Evolutionary conservation across 345 rosid genomes (phyloP).

Genomic region (Pistacia vera): DNA sequence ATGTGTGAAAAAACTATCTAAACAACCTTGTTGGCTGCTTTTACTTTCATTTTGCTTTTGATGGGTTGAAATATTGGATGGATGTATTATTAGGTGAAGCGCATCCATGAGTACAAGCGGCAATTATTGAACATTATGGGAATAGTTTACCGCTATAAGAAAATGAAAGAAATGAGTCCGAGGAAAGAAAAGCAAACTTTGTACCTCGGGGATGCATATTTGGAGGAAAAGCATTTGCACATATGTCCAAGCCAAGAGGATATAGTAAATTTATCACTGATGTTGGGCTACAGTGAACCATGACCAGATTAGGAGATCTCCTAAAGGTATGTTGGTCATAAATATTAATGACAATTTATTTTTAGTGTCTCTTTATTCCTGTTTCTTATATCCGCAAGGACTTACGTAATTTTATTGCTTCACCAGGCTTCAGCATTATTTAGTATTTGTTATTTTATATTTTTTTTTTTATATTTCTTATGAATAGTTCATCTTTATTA

Average conservation of each 20-base stretch:
- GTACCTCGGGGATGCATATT: conserved; percentile 52
- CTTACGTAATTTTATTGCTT: too few relatives aligned
- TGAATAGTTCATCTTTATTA: too few relatives aligned
- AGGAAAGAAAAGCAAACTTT: conserved; percentile 33
- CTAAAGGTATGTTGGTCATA: conserved; percentile 38
- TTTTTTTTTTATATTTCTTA: too few relatives aligned
- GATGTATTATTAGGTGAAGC: conserved; percentile 35
- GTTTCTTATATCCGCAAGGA: too few relatives aligned
- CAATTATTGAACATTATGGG: conserved; percentile 51
- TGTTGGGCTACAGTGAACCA: conserved; percentile 45
- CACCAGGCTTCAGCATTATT: too few relatives aligned
- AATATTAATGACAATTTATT: too few relatives aligned
- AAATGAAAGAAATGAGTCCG: conserved; percentile 50
- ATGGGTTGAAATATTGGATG: background rate
- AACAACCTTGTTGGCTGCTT: background rate
- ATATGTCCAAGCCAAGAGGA: conserved; percentile 58
- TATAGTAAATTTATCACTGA: conserved; percentile 54
- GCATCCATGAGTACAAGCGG: conserved; percentile 57
- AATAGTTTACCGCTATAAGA: conserved; percentile 46
- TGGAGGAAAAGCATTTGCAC: conserved; percentile 64
- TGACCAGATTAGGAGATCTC: conserved; percentile 50
- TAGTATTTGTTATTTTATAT: too few relatives aligned
- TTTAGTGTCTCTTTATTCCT: too few relatives aligned
- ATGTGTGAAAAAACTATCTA: background rate
- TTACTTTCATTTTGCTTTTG: background rate